phyloP scores from a whole-genome alignment of 257 asterid genomes.

The Nicotiana undulata region DNA sequence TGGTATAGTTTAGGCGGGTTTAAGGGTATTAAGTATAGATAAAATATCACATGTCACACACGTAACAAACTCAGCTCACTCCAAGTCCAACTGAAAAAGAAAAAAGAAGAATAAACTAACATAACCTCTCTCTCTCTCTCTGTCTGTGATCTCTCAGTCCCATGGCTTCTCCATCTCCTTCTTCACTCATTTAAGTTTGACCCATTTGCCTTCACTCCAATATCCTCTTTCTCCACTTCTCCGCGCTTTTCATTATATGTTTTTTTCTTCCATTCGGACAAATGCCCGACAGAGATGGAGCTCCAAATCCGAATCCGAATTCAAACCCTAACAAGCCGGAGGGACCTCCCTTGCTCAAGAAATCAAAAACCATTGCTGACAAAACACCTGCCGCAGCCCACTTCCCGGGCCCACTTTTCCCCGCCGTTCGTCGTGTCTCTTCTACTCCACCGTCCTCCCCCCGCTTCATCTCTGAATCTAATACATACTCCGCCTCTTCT shows the following conservation, averaged over 20 bases:
- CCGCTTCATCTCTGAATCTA: conserved; percentile 14
- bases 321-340: conserved; percentile 37
- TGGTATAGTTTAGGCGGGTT: no score
- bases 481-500: conserved; percentile 1
- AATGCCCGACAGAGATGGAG: conserved; percentile 40
- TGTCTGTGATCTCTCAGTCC: not conserved
- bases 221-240: not conserved
- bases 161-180: not conserved
- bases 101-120: not conserved
- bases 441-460: conserved; percentile 25
- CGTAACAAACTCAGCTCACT: no score
- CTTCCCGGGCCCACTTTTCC: conserved; percentile 46
- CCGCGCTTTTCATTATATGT: not conserved
- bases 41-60: no score
- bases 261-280: not conserved
- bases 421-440: conserved; percentile 57
- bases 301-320: conserved; percentile 20
- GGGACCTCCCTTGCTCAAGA: conserved; percentile 52
- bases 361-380: conserved; percentile 44
- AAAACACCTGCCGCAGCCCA: conserved; percentile 29
- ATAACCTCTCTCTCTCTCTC: not conserved
- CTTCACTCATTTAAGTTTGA: not conserved
- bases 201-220: not conserved
- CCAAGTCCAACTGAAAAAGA: no score
- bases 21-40: no score